A percentile compares a stretch with the other conserved stretches of the same genome.
These are phyloP conservation scores for Talaromyces sp. DNA, from an alignment of 2,329 filamentous ascomycete genomes.

Conservation along the genomic window DNA sequence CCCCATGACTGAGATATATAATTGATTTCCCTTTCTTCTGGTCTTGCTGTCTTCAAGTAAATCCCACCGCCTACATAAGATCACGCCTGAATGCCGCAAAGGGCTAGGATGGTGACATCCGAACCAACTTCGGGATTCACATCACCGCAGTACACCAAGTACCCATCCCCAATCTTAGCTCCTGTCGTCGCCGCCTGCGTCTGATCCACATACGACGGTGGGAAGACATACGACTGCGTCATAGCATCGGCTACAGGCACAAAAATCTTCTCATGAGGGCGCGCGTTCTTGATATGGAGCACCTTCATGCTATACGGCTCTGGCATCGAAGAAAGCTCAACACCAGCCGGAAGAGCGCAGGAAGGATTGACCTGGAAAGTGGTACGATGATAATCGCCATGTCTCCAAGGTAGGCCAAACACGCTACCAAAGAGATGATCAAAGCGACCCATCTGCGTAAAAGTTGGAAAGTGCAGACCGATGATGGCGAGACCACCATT, in stretches of 20 bases:
- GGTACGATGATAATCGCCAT: background rate
- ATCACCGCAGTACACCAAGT: constrained; percentile 2
- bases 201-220: background rate
- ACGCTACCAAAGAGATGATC: background rate
- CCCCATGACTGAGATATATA: too few species aligned
- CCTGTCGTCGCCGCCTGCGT: background rate
- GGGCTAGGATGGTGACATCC: background rate
- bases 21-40: too few species aligned
- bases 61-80: background rate
- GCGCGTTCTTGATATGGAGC: constrained; percentile 26
- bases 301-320: constrained; percentile 28
- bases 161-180: background rate
- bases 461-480: background rate
- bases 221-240: background rate
- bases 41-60: too few species aligned
- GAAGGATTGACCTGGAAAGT: background rate
- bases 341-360: background rate
- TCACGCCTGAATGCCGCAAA: background rate
- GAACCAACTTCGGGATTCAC: background rate
- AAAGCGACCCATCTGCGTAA: background rate
- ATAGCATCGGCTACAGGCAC: constrained; percentile 18
- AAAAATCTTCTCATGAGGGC: constrained; percentile 26
- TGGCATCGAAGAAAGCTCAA: constrained; percentile 19
- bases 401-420: background rate
- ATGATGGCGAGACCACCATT: background rate